Percentiles rank a stretch among this genome's conserved stretches.
These are phyloP conservation scores for Sphaerostilbella broomeana DNA, from an alignment of 2,329 filamentous ascomycete species.

Conservation along the genomic window DNA sequence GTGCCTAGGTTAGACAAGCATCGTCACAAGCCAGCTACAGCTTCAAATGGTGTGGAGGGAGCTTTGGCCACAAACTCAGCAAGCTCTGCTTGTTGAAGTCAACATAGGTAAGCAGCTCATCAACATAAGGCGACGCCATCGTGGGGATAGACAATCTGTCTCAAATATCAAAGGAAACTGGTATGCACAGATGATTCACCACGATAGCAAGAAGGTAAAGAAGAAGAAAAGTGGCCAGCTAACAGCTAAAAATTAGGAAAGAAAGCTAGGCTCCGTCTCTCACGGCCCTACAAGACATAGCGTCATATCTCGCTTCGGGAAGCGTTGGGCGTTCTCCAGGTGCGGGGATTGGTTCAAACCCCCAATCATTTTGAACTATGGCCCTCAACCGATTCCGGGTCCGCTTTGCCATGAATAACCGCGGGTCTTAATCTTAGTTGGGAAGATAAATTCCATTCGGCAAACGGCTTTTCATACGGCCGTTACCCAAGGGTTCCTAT, in stretches of 20 bases:
- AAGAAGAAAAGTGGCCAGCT: not conserved
- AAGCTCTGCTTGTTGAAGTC: slow-evolving; percentile 63
- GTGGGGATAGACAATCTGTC: slow-evolving; percentile 14
- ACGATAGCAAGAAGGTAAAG: not conserved
- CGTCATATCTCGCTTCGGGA: slow-evolving; percentile 7
- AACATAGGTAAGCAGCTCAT: slow-evolving; percentile 53
- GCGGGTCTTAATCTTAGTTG: too few relatives aligned
- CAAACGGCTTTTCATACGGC: too few relatives aligned
- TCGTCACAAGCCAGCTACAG: too few relatives aligned
- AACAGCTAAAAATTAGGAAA: not conserved
- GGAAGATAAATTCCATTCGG: too few relatives aligned
- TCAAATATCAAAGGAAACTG: too few relatives aligned
- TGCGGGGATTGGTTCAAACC: slow-evolving; percentile 13
- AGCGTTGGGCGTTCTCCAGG: not conserved
- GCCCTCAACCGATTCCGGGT: not conserved
- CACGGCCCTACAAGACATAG: slow-evolving; percentile 7
- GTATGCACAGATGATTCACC: too few relatives aligned
- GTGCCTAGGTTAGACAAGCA: slow-evolving; percentile 7
- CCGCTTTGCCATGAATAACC: too few relatives aligned
- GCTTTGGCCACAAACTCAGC: slow-evolving; percentile 44
- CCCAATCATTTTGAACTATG: not conserved
- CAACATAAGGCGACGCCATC: slow-evolving; percentile 34
- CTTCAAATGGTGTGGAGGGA: not conserved
- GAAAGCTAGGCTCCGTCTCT: too few relatives aligned
- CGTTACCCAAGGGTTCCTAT: too few relatives aligned